Conservation (phyloP, 2,329 filamentous ascomycete species). For the Pezizomycotina sp. region DNA sequence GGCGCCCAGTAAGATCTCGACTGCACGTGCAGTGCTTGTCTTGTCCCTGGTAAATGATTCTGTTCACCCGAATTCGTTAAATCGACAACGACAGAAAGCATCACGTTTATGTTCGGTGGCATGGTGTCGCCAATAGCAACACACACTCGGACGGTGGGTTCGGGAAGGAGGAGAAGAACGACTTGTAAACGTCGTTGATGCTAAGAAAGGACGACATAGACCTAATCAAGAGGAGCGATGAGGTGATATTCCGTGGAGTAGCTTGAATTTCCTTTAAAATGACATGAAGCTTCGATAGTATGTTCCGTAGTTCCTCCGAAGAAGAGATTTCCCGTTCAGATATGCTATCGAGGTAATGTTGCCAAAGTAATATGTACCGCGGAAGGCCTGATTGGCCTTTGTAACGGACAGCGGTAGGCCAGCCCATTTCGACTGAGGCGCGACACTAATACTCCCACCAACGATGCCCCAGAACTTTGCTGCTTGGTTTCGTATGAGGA, state of each 20-base stretch:
- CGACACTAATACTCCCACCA: no score
- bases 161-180: conserved; percentile 49
- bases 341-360: no score
- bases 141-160: conserved; percentile 78
- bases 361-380: no score
- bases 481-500: no score
- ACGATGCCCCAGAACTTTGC: no score
- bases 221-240: conserved; percentile 45
- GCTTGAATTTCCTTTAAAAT: conserved; percentile 8
- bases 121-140: conserved; percentile 57
- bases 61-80: conserved; percentile 24
- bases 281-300: conserved; percentile 9
- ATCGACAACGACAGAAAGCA: conserved; percentile 40
- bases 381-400: no score
- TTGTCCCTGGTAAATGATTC: no score
- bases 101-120: conserved; percentile 41
- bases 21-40: conserved; percentile 70
- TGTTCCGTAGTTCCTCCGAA: neutral
- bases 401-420: no score
- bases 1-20: conserved; percentile 93
- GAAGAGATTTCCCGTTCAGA: no score
- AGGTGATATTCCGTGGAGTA: conserved; percentile 29
- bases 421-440: no score
- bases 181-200: conserved; percentile 60
- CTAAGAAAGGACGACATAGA: conserved; percentile 62